Conservation (phyloP, 2,329 filamentous ascomycete genomes). For the Daldinia eschscholtzii region DNA sequence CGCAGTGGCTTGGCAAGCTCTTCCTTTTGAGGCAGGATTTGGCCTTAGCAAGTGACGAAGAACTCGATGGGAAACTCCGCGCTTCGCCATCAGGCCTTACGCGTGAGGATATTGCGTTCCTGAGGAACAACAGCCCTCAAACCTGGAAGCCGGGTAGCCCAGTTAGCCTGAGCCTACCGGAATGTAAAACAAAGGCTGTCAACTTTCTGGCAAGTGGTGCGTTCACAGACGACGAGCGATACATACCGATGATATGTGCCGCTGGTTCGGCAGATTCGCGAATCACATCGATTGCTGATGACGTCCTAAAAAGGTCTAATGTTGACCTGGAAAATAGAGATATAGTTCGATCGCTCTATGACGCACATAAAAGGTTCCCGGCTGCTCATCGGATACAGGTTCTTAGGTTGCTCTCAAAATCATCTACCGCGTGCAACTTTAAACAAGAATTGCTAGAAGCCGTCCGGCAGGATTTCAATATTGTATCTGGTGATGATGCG, state of each 20-base stretch:
- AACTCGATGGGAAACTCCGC: conserved; percentile 48
- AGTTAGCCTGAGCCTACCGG: conserved; percentile 74
- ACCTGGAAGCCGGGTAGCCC: conserved; percentile 73
- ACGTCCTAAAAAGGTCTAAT: conserved; percentile 84
- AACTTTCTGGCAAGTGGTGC: conserved; percentile 85
- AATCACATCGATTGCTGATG: conserved; percentile 87
- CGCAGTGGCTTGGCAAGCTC: conserved; percentile 81
- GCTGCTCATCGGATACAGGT: conserved; percentile 82
- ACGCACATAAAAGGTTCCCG: conserved; percentile 79
- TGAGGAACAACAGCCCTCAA: conserved; percentile 75
- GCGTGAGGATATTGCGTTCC: conserved; percentile 75
- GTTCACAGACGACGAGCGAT: conserved; percentile 85
- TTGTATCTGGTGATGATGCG: conserved; percentile 50
- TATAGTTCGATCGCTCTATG: conserved; percentile 75
- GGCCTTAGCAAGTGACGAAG: conserved; percentile 47
- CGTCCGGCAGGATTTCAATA: conserved; percentile 74
- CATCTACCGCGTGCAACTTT: conserved; percentile 77
- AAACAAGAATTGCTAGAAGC: conserved; percentile 75
- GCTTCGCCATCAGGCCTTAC: conserved; percentile 69
- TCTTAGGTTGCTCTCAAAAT: conserved; percentile 80
- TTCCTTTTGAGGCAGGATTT: conserved; percentile 73
- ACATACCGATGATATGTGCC: conserved; percentile 85
- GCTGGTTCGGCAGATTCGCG: conserved; percentile 85
- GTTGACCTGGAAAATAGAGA: conserved; percentile 77
- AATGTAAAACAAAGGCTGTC: conserved; percentile 77